These are phyloP conservation scores for Eremothecium cymbalariae DNA, from an alignment of 1,139 yeast genomes.

Conservation along the genomic window DNA sequence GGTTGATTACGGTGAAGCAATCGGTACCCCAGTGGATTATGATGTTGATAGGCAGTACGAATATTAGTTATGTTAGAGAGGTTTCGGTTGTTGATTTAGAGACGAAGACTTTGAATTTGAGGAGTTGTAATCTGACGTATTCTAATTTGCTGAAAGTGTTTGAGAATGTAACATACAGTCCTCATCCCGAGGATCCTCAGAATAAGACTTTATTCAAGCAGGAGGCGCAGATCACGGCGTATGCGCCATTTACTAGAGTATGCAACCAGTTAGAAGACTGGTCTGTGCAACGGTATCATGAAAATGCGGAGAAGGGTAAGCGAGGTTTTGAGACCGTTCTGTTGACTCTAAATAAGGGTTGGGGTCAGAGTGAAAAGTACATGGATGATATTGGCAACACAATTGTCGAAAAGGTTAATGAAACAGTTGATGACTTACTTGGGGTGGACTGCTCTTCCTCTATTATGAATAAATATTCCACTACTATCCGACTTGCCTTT, in stretches of 20 bases:
- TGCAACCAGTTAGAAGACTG: constrained; percentile 87
- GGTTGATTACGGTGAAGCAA: constrained; percentile 85
- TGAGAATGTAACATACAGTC: constrained; percentile 75
- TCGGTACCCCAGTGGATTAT: constrained; percentile 78
- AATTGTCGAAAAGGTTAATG: constrained; percentile 25
- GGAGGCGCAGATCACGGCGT: constrained; percentile 83
- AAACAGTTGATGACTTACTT: constrained; percentile 28
- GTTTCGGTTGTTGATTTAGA: constrained; percentile 74
- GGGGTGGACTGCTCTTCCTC: constrained; percentile 14
- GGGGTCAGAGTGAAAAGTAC: constrained; percentile 40
- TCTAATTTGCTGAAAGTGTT: constrained; percentile 66
- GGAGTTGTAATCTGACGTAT: constrained; percentile 85
- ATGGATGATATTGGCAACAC: constrained; percentile 26
- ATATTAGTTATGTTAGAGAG: constrained; percentile 77
- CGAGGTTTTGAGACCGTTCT: constrained; percentile 78
- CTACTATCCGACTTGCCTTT: constrained; percentile 30
- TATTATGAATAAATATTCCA: constrained; percentile 26
- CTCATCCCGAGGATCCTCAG: constrained; percentile 47
- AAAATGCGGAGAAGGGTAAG: constrained; percentile 77
- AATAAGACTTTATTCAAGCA: constrained; percentile 61
- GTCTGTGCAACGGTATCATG: constrained; percentile 81
- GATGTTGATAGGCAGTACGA: constrained; percentile 64
- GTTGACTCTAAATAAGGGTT: constrained; percentile 42
- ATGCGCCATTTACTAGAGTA: constrained; percentile 56
- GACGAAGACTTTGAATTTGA: constrained; percentile 58